Evolutionary conservation across 257 asterid species (phyloP), one percentile per base, ranked within the genome.

Genomic region (Ilex aquifolium): DNA sequence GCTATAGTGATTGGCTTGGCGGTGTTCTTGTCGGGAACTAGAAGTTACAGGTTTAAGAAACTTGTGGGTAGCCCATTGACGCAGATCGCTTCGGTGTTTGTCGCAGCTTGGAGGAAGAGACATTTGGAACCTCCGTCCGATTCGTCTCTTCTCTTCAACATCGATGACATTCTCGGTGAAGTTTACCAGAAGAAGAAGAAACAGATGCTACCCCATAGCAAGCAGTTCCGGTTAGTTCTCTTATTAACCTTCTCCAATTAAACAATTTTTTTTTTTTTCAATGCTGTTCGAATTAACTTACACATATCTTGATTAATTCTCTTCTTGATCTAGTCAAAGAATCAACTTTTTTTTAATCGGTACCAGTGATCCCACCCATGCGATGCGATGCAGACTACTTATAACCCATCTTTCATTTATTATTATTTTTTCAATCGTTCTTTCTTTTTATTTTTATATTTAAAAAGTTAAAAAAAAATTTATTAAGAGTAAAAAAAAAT

Each of bases 1-100:
- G 88, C 87, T 6, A 85, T 90, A 46, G 68, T 88, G 2, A 42
- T 70, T 0, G 95, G 93, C 0, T 56, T 84, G 72, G 29, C 65
- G 27, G 59, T 88, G 8, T 88, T 90, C 78, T 9, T 87, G 61
- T 36, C 76, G 0, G 97, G 96, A 1, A 88, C 96, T 0, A 73
- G 46, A 52, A 67, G 86, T 56, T 88, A 88, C 79, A 79, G 96
- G n/a, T 85, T 85, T 71, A 85, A 81, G 89, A 85, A 85, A 65
- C 94, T 85, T 2, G 82, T 72, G 17, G 91, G 96, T 0, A 88
- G 96, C 67, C 96, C 96, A 2, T 70, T 88, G 17, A 88, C 96
- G 13, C 96, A 85, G 75, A 74, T 83, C 55, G 94, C 94, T 10
- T 58, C 94, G 0, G 96, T 88, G 0, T 48, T 70, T 5, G 89